Base-by-base conservation (phyloP, 352 stramenopile species). In the Phytopythium sindhum region DNA sequence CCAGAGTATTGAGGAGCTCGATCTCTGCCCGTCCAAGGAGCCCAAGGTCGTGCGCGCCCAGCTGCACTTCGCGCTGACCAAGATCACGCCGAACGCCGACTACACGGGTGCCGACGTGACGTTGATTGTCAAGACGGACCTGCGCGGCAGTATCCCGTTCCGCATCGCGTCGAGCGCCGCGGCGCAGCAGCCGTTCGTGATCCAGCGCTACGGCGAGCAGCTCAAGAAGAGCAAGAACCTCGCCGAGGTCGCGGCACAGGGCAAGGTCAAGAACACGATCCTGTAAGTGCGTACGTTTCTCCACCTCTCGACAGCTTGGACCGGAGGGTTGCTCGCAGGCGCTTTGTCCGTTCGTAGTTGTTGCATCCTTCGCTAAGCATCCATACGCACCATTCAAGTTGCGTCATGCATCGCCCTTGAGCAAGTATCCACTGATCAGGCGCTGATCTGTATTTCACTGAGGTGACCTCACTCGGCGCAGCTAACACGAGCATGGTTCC, bases 61-160 rank as follows among this genome's bases (percentile, higher is more conserved):
- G 47, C 60, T 90, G 35, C 84, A 91, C 63, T 62, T 93, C 12
- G 78, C 69, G 11, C 83, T 77, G 53, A 89, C 74, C 65, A 84
- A 84, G 63, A 90, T 93, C 45, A 77, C 81, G 14, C 81, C 81
- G 0, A 84, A 88, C 55, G 76, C 72, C n/a, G 58, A 73, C 29
- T 86, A 90, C 67, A 71, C 74, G 23, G 78, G 76, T 9, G 80
- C 76, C 11, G 35, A 86, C 17, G 81, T 93, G 63, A 80, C 74
- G 39, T 88, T 77, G 54, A 86, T 91, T 70, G 62, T 84, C 39
- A 89, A 93, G 58, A 87, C 77, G 21, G 84, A 93, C 54, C 63
- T 93, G 26, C 88, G 88, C 54, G 84, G 84, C 35, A 89, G 52
- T 47, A 89, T 93, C 44, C 81, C 84, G 31, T 68, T 75, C 17